Conservation (phyloP, 1,284 basidiomycete genomes). For the Ustilago shanxiensis region DNA sequence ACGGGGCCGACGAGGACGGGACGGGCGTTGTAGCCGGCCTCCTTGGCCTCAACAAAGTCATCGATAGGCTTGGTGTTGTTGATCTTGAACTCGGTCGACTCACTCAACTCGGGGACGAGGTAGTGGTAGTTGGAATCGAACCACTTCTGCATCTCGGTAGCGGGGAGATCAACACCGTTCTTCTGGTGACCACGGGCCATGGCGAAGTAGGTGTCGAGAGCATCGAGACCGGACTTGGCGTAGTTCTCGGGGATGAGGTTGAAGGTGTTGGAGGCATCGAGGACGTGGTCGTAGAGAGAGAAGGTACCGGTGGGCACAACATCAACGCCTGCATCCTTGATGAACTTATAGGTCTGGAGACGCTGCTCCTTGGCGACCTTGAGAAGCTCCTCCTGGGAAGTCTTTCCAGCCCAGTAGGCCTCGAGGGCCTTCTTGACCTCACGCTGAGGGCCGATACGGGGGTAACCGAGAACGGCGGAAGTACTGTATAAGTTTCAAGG, state of each 20-base stretch:
- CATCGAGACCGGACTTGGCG: slow-evolving; percentile 84
- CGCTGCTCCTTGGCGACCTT: slow-evolving; percentile 89
- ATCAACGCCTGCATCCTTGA: slow-evolving; percentile 91
- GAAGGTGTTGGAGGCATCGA: slow-evolving; percentile 96
- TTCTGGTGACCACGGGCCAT: slow-evolving; percentile 98
- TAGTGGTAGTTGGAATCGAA: slow-evolving; percentile 99
- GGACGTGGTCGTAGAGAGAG: slow-evolving; percentile 97
- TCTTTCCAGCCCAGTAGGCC: slow-evolving; percentile 93
- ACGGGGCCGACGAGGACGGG: slow-evolving; percentile 96
- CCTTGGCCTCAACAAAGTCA: slow-evolving; percentile 96
- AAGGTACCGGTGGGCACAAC: slow-evolving; percentile 96
- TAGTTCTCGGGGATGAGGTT: slow-evolving; percentile 98
- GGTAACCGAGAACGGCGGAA: slow-evolving; percentile 82
- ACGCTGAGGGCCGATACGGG: slow-evolving; percentile 94
- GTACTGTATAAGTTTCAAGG: slow-evolving; percentile 32
- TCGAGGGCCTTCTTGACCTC: slow-evolving; percentile 92
- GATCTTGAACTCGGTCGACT: slow-evolving; percentile 92
- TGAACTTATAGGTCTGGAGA: slow-evolving; percentile 88
- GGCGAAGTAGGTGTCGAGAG: slow-evolving; percentile 89
- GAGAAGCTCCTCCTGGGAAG: slow-evolving; percentile 87
- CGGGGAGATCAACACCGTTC: slow-evolving; percentile 92
- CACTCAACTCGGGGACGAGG: slow-evolving; percentile 96
- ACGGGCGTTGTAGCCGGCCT: slow-evolving; percentile 87
- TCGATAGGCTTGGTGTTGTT: slow-evolving; percentile 91
- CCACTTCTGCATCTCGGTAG: slow-evolving; percentile 99